Percentiles rank a stretch among this genome's conserved stretches.
Evolutionary conservation across 495 filamentous ascomycete genomes (phyloP).

Genomic region (Cercophora samala): DNA sequence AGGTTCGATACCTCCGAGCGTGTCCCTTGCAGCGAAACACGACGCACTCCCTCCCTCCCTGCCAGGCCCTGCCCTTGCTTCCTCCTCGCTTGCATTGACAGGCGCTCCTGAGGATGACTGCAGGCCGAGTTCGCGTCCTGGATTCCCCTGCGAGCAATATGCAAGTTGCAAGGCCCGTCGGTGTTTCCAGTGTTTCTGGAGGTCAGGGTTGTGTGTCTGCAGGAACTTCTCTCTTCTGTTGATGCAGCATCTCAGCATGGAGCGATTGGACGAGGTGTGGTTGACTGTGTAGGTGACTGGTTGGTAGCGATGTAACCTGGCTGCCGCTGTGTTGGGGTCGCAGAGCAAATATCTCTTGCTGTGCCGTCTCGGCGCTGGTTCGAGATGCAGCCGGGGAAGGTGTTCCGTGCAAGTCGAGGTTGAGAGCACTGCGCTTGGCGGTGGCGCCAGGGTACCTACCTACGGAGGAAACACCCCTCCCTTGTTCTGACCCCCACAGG

Average conservation of each 20-base stretch:
- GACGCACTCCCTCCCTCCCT: background rate
- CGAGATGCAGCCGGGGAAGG: constrained; percentile 8
- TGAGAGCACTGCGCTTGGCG: background rate
- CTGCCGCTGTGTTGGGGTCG: background rate
- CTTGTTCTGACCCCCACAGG: constrained; percentile 1
- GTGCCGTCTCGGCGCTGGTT: background rate
- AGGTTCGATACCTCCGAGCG: constrained; percentile 1
- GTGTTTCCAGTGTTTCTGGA: constrained; percentile 4
- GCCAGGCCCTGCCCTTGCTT: background rate
- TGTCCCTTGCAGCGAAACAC: constrained; percentile 1
- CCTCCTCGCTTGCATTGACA: background rate
- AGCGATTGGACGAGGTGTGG: background rate
- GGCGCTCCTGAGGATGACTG: background rate
- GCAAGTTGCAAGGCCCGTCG: constrained; percentile 1
- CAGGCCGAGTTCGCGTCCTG: constrained; percentile 7
- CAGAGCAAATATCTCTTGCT: background rate
- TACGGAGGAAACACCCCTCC: background rate
- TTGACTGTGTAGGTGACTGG: background rate
- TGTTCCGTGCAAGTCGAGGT: background rate
- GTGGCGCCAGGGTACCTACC: constrained; percentile 1
- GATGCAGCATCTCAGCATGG: background rate
- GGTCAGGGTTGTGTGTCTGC: background rate
- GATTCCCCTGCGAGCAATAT: background rate
- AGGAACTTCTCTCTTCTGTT: background rate
- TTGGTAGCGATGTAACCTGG: constrained; percentile 7